These are phyloP conservation scores for Lichtheimia corymbifera DNA, from an alignment of 371 early-diverging fungal genomes.

Conservation along the genomic window DNA sequence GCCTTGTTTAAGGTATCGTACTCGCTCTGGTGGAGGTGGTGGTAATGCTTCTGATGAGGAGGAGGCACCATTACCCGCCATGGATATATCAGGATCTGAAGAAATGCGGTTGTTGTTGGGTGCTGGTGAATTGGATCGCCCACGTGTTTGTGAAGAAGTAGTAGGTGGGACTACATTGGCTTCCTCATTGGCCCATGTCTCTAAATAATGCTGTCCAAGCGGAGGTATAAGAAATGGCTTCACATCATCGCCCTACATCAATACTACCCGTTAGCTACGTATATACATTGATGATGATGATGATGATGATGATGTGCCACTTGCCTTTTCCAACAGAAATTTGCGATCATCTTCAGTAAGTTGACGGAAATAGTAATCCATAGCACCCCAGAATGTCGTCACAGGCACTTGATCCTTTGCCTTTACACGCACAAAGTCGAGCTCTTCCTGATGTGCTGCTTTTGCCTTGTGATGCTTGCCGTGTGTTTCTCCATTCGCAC, in stretches of 20 bases:
- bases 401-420: conserved; percentile 79
- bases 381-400: conserved; percentile 74
- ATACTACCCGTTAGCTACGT: background rate
- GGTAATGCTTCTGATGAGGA: background rate
- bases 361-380: conserved; percentile 85
- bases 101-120: background rate
- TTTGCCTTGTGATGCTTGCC: conserved; percentile 13
- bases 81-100: no score
- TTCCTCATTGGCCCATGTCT: conserved; percentile 88
- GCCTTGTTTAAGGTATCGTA: conserved; percentile 24
- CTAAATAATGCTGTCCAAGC: conserved; percentile 75
- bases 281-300: background rate
- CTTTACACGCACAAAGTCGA: conserved; percentile 49
- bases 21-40: conserved; percentile 10
- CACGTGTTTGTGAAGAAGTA: conserved; percentile 46
- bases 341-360: conserved; percentile 82
- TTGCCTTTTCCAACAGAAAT: conserved; percentile 61
- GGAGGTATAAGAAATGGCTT: conserved; percentile 74
- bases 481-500: conserved; percentile 10
- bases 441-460: conserved; percentile 18
- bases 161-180: conserved; percentile 23
- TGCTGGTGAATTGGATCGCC: conserved; percentile 33
- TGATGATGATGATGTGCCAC: background rate
- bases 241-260: conserved; percentile 51
- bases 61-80: background rate